Conservation (phyloP, 192 early-diverging fungal genomes). For the Entomortierella parvispora region DNA sequence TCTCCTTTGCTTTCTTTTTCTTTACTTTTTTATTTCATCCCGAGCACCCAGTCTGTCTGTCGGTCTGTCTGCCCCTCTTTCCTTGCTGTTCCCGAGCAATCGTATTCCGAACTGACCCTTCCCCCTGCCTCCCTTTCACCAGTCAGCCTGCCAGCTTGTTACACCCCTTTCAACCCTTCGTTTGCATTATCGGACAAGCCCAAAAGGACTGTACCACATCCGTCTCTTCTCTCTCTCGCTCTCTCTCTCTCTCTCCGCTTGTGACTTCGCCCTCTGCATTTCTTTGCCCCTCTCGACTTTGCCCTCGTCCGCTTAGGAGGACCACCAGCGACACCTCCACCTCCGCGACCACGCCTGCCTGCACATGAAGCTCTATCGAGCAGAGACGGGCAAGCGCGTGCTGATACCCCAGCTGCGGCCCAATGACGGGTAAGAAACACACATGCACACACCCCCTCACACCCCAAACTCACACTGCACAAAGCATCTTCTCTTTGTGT, state of each 20-base stretch:
- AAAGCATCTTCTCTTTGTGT: not conserved
- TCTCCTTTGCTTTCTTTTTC: not conserved
- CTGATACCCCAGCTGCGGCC: slow-evolving; percentile 52
- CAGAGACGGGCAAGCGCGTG: slow-evolving; percentile 65
- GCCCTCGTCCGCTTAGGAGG: not conserved
- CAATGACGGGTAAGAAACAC: slow-evolving; percentile 52
- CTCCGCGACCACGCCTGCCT: slow-evolving; percentile 42
- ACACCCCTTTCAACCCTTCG: too few species aligned
- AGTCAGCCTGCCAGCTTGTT: not conserved
- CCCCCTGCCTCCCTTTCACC: not conserved
- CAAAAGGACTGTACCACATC: not conserved
- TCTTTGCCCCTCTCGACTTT: not conserved
- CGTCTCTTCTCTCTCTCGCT: not conserved
- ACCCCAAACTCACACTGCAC: too few species aligned
- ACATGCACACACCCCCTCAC: too few species aligned
- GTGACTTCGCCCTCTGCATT: not conserved
- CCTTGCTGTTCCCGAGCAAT: not conserved
- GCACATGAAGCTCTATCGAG: slow-evolving; percentile 64
- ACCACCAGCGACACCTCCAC: not conserved
- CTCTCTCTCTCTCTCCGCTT: not conserved
- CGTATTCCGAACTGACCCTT: not conserved
- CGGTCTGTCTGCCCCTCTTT: not conserved
- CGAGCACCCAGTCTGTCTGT: not conserved
- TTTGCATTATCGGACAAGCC: too few species aligned
- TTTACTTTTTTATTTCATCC: not conserved